These are phyloP conservation scores for Helianthus tuberosus DNA, from an alignment of 129 eudicot species.

Conservation along the genomic window DNA sequence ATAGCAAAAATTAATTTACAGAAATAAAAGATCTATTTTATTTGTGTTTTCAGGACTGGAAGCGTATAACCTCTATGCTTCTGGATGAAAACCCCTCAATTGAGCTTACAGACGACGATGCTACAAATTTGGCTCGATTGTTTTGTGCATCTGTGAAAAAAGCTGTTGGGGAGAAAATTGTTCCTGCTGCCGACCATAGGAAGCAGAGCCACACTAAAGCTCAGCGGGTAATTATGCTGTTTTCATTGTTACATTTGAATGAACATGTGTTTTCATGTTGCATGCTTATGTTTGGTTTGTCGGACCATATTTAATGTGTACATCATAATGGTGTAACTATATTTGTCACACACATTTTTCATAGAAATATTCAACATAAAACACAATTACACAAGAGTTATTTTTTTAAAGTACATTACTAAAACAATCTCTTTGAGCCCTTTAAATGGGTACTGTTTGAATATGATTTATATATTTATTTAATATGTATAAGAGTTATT, in stretches of 20 bases:
- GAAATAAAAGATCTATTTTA: constrained; percentile 1
- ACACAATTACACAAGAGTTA: not conserved
- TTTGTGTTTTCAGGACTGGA: constrained; percentile 75
- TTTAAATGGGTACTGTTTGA: not conserved
- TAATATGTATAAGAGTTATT: not conserved
- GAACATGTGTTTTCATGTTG: constrained; percentile 16
- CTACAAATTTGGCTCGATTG: constrained; percentile 81
- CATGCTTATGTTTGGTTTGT: constrained; percentile 1
- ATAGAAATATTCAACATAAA: not conserved
- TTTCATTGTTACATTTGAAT: constrained; percentile 8
- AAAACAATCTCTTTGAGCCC: not conserved
- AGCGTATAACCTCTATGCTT: constrained; percentile 78
- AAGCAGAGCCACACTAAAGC: constrained; percentile 74
- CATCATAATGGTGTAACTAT: not conserved
- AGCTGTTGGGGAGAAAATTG: constrained; percentile 95
- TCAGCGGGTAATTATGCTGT: constrained; percentile 58
- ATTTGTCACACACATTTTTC: not conserved
- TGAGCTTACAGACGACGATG: constrained; percentile 91
- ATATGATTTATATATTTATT: not conserved
- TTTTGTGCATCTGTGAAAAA: constrained; percentile 78
- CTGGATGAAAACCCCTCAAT: constrained; percentile 74
- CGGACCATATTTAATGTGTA: constrained; percentile 1
- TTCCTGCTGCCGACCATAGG: constrained; percentile 82
- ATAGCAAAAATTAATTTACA: not conserved
- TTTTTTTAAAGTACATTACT: not conserved